Evolutionary conservation across 2,329 filamentous ascomycete genomes (phyloP), one percentile per base, ranked within the genome.

Genomic region (Penicillium sp.): DNA sequence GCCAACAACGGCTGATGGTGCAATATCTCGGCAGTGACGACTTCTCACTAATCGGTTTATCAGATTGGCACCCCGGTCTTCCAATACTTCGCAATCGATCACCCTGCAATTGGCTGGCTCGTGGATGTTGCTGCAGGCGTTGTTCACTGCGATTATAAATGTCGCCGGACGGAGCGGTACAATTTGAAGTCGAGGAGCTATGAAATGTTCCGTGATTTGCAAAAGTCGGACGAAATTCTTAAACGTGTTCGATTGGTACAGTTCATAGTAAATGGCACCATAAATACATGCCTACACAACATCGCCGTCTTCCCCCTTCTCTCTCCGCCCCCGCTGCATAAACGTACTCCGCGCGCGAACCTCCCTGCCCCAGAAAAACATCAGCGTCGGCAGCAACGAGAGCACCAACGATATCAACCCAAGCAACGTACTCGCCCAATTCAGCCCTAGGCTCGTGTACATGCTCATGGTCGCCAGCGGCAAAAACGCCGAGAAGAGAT

Each of bases 401-500:
- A 81, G 62, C 1, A 67, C 67, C 48, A 77, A 58, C 0, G 73
- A 76, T 21, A 81, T 71, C 29, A 80, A 78, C 0, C 72, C 80
- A 0, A 81, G 66, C 30, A 81, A 55, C 2, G 70, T 76, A 6
- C 75, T 75, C 11, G 78, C 80, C 78, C 79, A 81, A 2, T 74
- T 70, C 49, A 75, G 77, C 0, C 76, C 77, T 0, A 81, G 61
- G 2, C 69, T 72, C 0, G 64, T 58, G 59, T 78, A 81, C 58
- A 81, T 68, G 11, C 66, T 68, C 47, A 72, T 73, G 0, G 78
- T 75, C 1, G 76, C 78, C 0, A 82, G 69, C 0, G 81, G 80
- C 23, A 83, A 67, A 29, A 79, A 81, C 0, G 77, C 79, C 11
- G 75, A 78, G 23, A 83, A 74, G 0, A 72, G 66, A 60, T 81